phyloP scores from a whole-genome alignment of 371 early-diverging fungal genomes.

The Circinella minor region DNA sequence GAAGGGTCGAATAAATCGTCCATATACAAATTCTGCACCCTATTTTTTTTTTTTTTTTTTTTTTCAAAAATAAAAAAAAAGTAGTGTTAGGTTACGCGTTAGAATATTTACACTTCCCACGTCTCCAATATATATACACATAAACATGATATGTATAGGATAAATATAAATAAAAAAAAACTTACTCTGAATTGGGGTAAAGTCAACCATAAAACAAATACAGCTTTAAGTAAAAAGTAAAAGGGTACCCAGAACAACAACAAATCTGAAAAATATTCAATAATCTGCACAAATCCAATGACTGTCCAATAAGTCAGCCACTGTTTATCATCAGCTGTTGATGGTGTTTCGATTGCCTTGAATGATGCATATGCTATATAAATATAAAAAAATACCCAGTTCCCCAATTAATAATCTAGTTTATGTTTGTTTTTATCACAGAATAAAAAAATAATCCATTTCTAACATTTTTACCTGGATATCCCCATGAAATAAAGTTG shows the following conservation, averaged over 20 bases:
- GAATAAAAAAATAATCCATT: too few relatives aligned
- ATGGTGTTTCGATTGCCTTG: conserved; percentile 87
- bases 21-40: conserved; percentile 36
- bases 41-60: conserved; percentile 16
- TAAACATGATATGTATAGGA: background rate
- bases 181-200: conserved; percentile 79
- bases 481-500: conserved; percentile 85
- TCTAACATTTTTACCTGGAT: conserved; percentile 61
- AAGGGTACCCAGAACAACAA: conserved; percentile 91
- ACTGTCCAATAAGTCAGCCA: conserved; percentile 91
- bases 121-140: background rate
- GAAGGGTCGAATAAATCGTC: conserved; percentile 29
- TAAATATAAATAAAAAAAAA: background rate
- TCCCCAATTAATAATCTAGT: too few relatives aligned
- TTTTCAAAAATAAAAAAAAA: too few relatives aligned
- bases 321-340: conserved; percentile 85
- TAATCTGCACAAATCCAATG: conserved; percentile 80
- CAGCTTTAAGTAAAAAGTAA: conserved; percentile 92
- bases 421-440: too few relatives aligned
- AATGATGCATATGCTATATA: conserved; percentile 86
- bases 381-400: background rate
- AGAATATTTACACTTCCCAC: too few relatives aligned
- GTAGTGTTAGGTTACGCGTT: too few relatives aligned
- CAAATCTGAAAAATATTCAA: conserved; percentile 87
- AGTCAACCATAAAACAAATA: conserved; percentile 83